Percentiles rank a stretch among this genome's conserved stretches.
These are phyloP conservation scores for Panicum hallii DNA, from an alignment of 202 grass and related monocot species.

Conservation along the genomic window DNA sequence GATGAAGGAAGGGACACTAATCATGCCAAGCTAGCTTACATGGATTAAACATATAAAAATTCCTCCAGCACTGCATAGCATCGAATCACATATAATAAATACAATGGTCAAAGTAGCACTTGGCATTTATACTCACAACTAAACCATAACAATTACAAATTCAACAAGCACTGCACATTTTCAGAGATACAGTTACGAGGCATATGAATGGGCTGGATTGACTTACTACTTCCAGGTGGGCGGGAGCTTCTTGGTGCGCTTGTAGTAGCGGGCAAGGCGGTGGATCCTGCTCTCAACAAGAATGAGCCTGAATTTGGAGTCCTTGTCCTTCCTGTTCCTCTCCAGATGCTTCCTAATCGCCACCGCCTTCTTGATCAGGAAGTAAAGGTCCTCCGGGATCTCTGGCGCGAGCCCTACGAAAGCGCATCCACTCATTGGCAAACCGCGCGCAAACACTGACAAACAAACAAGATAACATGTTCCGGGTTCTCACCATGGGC, in stretches of 20 bases:
- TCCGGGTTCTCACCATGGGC: conserved; percentile 51
- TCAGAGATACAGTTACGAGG: background rate
- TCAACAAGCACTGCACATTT: background rate
- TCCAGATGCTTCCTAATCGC: conserved; percentile 80
- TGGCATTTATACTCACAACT: background rate
- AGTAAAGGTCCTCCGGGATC: conserved; percentile 74
- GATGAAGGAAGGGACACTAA: too few species aligned
- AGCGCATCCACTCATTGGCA: background rate
- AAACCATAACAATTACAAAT: background rate
- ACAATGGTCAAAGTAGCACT: too few species aligned
- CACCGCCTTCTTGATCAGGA: conserved; percentile 81
- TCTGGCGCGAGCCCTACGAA: conserved; percentile 61
- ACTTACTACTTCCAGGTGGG: conserved; percentile 82
- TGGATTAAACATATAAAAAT: background rate
- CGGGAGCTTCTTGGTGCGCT: conserved; percentile 82
- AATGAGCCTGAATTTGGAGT: conserved; percentile 82
- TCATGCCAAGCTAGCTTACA: background rate
- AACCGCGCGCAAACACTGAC: background rate
- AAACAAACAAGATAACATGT: background rate
- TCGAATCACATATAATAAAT: background rate
- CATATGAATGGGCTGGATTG: background rate
- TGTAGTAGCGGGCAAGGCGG: conserved; percentile 77
- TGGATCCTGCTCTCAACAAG: conserved; percentile 85
- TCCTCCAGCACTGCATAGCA: background rate
- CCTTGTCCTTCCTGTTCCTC: conserved; percentile 91